phyloP scores from a whole-genome alignment of 495 filamentous ascomycete genomes.

The Hypoxylon lenormandii region DNA sequence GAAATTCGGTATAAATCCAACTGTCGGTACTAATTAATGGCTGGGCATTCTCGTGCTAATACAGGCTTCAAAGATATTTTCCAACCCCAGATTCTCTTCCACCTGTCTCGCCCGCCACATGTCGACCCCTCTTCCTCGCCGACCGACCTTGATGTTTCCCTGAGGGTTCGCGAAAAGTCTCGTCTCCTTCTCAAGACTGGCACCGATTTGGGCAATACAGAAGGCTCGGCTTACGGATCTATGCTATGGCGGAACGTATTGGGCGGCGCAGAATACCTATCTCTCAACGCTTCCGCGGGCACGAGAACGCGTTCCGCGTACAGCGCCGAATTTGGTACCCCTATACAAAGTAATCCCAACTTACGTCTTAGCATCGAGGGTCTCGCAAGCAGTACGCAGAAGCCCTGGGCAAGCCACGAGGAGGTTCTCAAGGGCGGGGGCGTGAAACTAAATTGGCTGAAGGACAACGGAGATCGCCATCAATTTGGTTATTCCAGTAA shows the following conservation, averaged over 20 bases:
- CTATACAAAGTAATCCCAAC: slow-evolving; percentile 82
- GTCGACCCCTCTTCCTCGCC: slow-evolving; percentile 69
- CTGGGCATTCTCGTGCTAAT: slow-evolving; percentile 30
- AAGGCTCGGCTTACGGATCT: slow-evolving; percentile 90
- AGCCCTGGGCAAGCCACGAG: slow-evolving; percentile 91
- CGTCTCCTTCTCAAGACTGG: slow-evolving; percentile 87
- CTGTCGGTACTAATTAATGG: background rate
- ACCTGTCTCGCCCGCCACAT: slow-evolving; percentile 75
- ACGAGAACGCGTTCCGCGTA: slow-evolving; percentile 91
- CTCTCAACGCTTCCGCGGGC: slow-evolving; percentile 82
- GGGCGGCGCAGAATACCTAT: slow-evolving; percentile 89
- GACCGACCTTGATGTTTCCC: slow-evolving; percentile 80
- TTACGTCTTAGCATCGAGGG: slow-evolving; percentile 78
- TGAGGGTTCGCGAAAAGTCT: slow-evolving; percentile 80
- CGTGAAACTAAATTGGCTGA: slow-evolving; percentile 78
- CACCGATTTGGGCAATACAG: slow-evolving; percentile 88
- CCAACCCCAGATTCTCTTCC: slow-evolving; percentile 81
- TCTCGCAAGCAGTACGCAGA: slow-evolving; percentile 81
- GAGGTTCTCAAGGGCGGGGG: slow-evolving; percentile 85
- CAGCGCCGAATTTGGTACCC: slow-evolving; percentile 82
- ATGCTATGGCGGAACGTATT: slow-evolving; percentile 88
- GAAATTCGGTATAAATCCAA: slow-evolving; percentile 73
- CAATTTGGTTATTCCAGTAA: slow-evolving; percentile 80
- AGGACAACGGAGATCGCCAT: slow-evolving; percentile 71
- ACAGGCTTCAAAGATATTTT: slow-evolving; percentile 75